phyloP scores from a whole-genome alignment of 139 green algal species.

The Chlorella vulgaris region DNA sequence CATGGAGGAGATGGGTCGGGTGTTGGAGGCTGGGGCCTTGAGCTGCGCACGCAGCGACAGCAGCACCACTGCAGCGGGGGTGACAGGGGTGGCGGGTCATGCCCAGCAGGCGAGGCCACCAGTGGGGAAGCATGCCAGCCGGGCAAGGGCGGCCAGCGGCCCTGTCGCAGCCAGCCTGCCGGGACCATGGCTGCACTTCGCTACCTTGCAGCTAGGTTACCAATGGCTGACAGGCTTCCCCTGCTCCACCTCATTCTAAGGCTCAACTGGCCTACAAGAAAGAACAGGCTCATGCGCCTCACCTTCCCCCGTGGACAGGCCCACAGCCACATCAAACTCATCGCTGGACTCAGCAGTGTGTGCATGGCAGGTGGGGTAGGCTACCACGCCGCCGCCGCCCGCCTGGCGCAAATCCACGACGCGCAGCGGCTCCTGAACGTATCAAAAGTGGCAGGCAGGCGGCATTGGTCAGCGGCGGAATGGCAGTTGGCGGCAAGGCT shows the following conservation, averaged over 20 bases:
- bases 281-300: too few relatives aligned
- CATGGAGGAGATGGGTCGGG: constrained; percentile 40
- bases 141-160: too few relatives aligned
- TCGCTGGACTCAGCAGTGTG: constrained; percentile 51
- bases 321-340: constrained; percentile 70
- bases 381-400: not conserved
- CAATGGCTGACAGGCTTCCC: too few relatives aligned
- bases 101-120: too few relatives aligned
- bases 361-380: constrained; percentile 62
- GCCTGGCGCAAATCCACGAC: constrained; percentile 46
- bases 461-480: not conserved
- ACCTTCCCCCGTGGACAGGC: constrained; percentile 73
- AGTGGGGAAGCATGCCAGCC: too few relatives aligned
- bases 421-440: constrained; percentile 43
- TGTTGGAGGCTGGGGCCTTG: constrained; percentile 16
- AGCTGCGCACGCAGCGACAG: constrained; percentile 69
- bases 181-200: too few relatives aligned
- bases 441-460: not conserved
- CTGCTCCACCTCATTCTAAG: too few relatives aligned
- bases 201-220: too few relatives aligned
- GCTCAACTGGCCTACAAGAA: too few relatives aligned
- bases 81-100: too few relatives aligned
- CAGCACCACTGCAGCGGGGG: constrained; percentile 61
- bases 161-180: not conserved
- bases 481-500: not conserved